Percentiles rank a stretch among this genome's conserved stretches.
Evolutionary conservation across 768 basidiomycete species (phyloP).

Genomic region (Kwoniella newhampshirensis): DNA sequence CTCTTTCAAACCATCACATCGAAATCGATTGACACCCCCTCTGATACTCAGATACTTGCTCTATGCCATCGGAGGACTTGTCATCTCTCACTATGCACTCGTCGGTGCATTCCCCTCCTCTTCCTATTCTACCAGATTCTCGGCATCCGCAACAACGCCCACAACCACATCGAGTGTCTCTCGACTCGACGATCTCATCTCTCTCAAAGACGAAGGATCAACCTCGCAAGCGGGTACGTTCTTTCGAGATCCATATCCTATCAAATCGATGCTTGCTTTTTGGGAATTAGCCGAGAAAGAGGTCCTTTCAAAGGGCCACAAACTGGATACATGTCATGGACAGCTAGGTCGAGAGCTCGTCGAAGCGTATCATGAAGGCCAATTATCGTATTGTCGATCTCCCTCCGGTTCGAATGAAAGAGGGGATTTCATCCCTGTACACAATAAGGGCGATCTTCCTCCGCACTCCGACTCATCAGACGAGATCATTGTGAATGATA

Average conservation of each 20-base stretch:
- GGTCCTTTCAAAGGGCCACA: conserved; percentile 15
- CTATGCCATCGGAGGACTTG: conserved; percentile 1
- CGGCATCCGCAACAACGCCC: conserved; percentile 1
- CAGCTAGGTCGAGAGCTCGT: conserved; percentile 32
- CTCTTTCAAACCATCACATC: neutral
- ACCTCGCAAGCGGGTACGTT: conserved; percentile 30
- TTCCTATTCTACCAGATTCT: conserved; percentile 12
- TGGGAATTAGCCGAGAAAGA: conserved; percentile 39
- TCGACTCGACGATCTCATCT: too few species aligned
- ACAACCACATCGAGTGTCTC: too few species aligned
- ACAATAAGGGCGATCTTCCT: too few species aligned
- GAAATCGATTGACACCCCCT: conserved; percentile 2
- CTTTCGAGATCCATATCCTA: conserved; percentile 38
- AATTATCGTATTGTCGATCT: conserved; percentile 29
- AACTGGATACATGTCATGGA: conserved; percentile 38
- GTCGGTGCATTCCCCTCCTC: conserved; percentile 29
- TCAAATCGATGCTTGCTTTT: conserved; percentile 28
- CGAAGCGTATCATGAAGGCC: conserved; percentile 33
- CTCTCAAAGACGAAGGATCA: neutral
- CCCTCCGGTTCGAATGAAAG: conserved; percentile 1
- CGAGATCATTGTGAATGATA: too few species aligned
- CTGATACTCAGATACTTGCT: conserved; percentile 21
- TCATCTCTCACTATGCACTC: conserved; percentile 22
- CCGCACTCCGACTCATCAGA: too few species aligned
- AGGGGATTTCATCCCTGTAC: too few species aligned